Base-by-base conservation (phyloP, 352 stramenopile species). In the Globisporangium acanthophoron region DNA sequence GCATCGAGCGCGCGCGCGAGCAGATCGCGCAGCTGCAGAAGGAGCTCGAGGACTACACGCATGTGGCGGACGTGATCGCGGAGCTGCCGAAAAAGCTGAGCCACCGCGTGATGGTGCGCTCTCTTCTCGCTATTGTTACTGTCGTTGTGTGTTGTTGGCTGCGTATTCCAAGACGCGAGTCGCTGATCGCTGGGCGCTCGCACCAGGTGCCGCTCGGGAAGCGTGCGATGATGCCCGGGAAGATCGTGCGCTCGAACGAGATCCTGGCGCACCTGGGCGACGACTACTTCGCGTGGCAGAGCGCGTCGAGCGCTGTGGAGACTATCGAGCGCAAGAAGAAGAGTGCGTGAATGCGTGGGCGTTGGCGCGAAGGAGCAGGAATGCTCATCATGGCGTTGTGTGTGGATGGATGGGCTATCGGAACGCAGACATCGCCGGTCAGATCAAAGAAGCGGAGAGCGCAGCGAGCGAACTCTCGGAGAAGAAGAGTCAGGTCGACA, bases 231-330 rank as follows among this genome's bases (percentile, higher is more conserved):
- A 79, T 88, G 49, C 81, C 84, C 2, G 85, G 85, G 46, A 90
- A 85, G 56, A 89, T 95, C 44, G 71, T 92, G 54, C 83, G 82
- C 50, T 86, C 85, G 37, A 95, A 95, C 43, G 85, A 95, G 67
- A 76, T 95, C 53, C 65, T 93, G 13, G 78, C 81, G 37, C 82
- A 93, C 58, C 58, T 95, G 33, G 85, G 85, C 7, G 83, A 92
- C 60, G 78, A 92, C 12, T 90, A 89, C 65, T 93, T 86, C 63
- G 75, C 79, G 29, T 93, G 85, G 83, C 76, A 86, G 57, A 87
- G 80, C 41, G 82, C 78, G 9, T 60, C 67, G 15, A 71, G 87
- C 20, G 78, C 85, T 0, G 41, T 88, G 1, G 71, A 76, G 24
- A 74, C 88, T 16, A 84, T 93, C 45, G 74, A 80, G 47, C 83